Evolutionary conservation across 768 basidiomycete species (phyloP), one percentile per base, ranked within the genome.

Genomic region (Lactarius sp.): DNA sequence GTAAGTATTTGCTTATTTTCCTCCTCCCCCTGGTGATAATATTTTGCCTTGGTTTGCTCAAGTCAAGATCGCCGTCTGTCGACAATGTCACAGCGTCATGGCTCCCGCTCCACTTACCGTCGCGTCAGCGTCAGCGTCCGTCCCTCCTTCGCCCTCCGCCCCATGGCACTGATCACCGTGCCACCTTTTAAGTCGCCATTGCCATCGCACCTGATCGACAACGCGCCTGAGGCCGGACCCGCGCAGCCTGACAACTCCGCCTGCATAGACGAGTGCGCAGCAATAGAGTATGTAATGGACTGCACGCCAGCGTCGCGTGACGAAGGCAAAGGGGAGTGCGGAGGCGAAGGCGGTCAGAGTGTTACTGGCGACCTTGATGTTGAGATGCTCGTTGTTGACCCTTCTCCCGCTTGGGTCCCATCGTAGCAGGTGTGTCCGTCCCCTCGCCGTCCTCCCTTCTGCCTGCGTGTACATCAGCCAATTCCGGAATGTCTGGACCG

Each of bases 71-170:
- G 34, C 42, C 34, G 18, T 34, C 47, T 2, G 37, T 46, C 14
- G 7, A 7, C 37, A n/a, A 16, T 13, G 36, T 37, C 47, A 33
- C 60, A 31, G 9, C 7, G 47, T 37, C 14, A 34, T 42, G 27
- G 2, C 20, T 4, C 39, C 50, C 18, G n/a, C 34, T 20, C 37
- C 60, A 36, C 34, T 22, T 16, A 14, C 34, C 20, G 41, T 36
- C 18, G 36, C 51, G 27, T 50, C 62, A 7, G 13, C 36, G 1
- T 18, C 58, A 0, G 4, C 59, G 7, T 60, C 59, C 0, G 36
- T 64, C 8, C n/a, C n/a, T 55, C 54, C 63, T 8, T 64, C 63
- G 0, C 63, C 63, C 10, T 64, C 60, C 46, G 59, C 63, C 0
- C 59, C 59, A 13, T 54, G 1, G 5, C 54, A 20, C 31, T 31